Percentiles rank a stretch among this genome's conserved stretches.
These are phyloP conservation scores for Chlamydomonas eustigma DNA, from an alignment of 139 green algal species.

Conservation along the genomic window DNA sequence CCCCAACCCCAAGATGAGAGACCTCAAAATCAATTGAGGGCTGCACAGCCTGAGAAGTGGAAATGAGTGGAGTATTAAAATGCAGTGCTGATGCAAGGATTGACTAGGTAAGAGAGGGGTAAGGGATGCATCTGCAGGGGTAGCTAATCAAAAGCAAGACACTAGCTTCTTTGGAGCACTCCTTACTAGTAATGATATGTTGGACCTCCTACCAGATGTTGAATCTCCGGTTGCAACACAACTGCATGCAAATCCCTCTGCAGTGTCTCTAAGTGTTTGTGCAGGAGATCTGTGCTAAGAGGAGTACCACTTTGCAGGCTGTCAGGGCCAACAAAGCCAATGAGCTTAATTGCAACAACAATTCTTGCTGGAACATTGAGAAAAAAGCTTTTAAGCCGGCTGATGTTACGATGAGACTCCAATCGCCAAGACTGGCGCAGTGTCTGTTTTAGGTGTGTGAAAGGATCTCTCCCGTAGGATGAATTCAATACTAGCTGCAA, in stretches of 20 bases:
- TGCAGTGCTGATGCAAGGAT: too few species aligned
- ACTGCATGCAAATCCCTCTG: conserved; percentile 1
- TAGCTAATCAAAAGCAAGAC: too few species aligned
- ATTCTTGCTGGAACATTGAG: neutral
- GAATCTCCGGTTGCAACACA: neutral
- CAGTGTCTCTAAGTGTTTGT: neutral
- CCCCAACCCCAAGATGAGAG: too few species aligned
- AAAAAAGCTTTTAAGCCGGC: neutral
- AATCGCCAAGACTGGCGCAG: neutral
- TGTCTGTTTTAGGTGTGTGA: neutral
- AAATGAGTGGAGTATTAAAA: too few species aligned
- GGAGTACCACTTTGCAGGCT: neutral
- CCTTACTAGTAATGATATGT: too few species aligned
- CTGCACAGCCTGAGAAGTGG: too few species aligned
- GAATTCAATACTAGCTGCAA: neutral
- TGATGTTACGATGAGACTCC: neutral
- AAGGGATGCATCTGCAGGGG: too few species aligned
- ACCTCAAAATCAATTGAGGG: too few species aligned
- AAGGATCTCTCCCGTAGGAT: neutral
- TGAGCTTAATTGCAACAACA: neutral
- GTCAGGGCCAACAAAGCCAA: neutral
- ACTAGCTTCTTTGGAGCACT: too few species aligned
- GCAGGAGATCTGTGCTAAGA: neutral
- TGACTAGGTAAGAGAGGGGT: too few species aligned
- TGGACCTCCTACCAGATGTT: neutral